Evolutionary conservation across 768 basidiomycete genomes (phyloP).

Genomic region (Postia placenta): DNA sequence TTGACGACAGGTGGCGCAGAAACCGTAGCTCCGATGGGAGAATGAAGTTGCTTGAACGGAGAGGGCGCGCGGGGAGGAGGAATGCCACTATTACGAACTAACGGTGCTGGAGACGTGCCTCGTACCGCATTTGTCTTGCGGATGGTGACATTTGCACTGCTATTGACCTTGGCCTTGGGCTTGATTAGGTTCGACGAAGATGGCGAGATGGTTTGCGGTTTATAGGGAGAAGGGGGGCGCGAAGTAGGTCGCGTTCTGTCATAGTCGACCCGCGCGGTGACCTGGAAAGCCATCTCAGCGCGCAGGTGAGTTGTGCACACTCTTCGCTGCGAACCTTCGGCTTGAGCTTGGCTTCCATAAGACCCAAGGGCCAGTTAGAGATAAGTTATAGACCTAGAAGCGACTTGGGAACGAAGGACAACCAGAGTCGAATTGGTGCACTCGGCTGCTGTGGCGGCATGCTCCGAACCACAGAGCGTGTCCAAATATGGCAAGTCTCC

Average conservation of each 20-base stretch:
- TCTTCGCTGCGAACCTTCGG: conserved; percentile 36
- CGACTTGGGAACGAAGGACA: not conserved
- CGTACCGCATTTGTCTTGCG: conserved; percentile 21
- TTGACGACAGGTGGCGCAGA: conserved; percentile 27
- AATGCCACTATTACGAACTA: conserved; percentile 13
- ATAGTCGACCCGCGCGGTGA: conserved; percentile 47
- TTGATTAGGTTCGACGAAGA: conserved; percentile 27
- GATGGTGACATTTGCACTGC: conserved; percentile 32
- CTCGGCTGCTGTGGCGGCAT: conserved; percentile 1
- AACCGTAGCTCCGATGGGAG: conserved; percentile 20
- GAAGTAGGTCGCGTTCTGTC: conserved; percentile 41
- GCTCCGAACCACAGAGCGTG: not conserved
- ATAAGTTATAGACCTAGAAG: conserved; percentile 1
- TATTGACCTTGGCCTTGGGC: conserved; percentile 60
- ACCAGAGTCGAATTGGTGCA: not conserved
- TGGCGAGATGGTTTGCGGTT: conserved; percentile 23
- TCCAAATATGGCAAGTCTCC: not conserved
- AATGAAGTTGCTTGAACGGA: conserved; percentile 31
- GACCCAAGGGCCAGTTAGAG: conserved; percentile 2
- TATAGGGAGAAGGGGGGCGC: conserved; percentile 46
- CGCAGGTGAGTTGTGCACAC: conserved; percentile 1
- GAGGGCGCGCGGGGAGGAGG: conserved; percentile 33
- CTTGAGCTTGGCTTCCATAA: conserved; percentile 37
- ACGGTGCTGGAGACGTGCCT: conserved; percentile 13
- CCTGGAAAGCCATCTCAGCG: conserved; percentile 31